These are phyloP conservation scores for Erythrobasidium hasegawianum DNA, from an alignment of 1,284 basidiomycete species.

Conservation along the genomic window DNA sequence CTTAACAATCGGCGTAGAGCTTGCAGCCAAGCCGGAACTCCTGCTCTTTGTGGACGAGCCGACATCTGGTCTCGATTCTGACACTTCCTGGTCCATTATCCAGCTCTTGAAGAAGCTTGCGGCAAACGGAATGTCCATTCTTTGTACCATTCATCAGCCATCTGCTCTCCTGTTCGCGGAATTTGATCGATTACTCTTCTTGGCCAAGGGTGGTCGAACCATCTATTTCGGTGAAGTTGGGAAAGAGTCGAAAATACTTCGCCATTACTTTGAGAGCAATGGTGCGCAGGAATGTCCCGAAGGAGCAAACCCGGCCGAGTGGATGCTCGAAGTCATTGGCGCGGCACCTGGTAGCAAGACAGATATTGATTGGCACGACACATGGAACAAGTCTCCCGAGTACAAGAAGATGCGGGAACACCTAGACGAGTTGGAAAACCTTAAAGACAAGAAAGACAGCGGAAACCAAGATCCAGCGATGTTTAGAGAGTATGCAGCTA, in stretches of 20 bases:
- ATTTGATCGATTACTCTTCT: constrained; percentile 60
- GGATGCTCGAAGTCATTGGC: constrained; percentile 62
- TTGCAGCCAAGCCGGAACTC: constrained; percentile 68
- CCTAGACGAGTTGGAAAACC: constrained; percentile 48
- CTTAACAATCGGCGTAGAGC: constrained; percentile 74
- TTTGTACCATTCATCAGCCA: constrained; percentile 65
- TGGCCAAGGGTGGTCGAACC: constrained; percentile 56
- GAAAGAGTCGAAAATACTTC: constrained; percentile 53
- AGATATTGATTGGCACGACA: constrained; percentile 70
- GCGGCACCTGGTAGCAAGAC: constrained; percentile 64
- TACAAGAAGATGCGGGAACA: constrained; percentile 51
- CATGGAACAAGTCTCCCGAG: constrained; percentile 60
- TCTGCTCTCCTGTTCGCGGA: constrained; percentile 59
- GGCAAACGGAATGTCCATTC: constrained; percentile 64
- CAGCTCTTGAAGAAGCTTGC: constrained; percentile 72
- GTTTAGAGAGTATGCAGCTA: constrained; percentile 43
- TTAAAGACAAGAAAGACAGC: constrained; percentile 25
- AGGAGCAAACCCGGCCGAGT: constrained; percentile 56
- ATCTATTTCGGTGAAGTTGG: constrained; percentile 60
- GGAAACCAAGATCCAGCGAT: constrained; percentile 41
- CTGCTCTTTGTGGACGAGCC: constrained; percentile 76
- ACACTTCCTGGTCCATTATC: constrained; percentile 82
- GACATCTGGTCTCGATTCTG: constrained; percentile 47
- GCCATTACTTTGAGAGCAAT: constrained; percentile 55
- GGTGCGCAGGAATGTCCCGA: constrained; percentile 54